These are phyloP conservation scores for Isatis tinctoria DNA, from an alignment of 345 rosid species.

Conservation along the genomic window DNA sequence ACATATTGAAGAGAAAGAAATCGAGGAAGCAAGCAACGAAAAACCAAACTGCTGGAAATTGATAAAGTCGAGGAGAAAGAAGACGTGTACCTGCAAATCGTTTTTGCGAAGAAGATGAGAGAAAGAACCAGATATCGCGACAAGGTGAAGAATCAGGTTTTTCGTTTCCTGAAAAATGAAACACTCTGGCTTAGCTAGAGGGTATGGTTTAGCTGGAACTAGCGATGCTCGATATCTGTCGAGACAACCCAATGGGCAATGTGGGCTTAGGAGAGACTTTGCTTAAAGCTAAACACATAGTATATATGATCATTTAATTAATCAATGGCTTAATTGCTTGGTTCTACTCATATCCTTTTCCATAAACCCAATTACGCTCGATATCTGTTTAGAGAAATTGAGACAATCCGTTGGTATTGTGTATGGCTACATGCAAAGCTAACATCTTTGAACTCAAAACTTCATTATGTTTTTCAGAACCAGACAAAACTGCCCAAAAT, in stretches of 20 bases:
- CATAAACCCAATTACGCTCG: background rate
- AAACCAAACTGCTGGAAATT: background rate
- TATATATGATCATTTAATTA: background rate
- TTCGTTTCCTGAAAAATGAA: background rate
- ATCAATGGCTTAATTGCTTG: background rate
- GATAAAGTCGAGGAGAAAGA: background rate
- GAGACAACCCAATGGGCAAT: conserved; percentile 20
- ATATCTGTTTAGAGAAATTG: background rate
- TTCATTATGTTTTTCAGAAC: too few species aligned
- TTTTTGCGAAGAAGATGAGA: background rate
- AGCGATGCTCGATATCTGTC: conserved; percentile 3
- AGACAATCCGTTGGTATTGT: too few species aligned
- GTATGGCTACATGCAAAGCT: too few species aligned
- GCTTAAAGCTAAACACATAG: background rate
- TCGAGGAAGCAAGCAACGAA: background rate
- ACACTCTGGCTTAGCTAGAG: background rate
- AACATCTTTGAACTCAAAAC: too few species aligned
- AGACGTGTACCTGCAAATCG: background rate
- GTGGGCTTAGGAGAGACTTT: conserved; percentile 6
- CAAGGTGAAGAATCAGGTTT: conserved; percentile 17
- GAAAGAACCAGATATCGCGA: background rate
- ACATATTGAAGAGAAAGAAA: background rate
- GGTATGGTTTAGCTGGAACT: conserved; percentile 5
- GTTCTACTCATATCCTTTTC: background rate
- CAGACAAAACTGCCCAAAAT: too few species aligned